phyloP scores from a whole-genome alignment of 306 rosid genomes.

The Clitoria ternatea region DNA sequence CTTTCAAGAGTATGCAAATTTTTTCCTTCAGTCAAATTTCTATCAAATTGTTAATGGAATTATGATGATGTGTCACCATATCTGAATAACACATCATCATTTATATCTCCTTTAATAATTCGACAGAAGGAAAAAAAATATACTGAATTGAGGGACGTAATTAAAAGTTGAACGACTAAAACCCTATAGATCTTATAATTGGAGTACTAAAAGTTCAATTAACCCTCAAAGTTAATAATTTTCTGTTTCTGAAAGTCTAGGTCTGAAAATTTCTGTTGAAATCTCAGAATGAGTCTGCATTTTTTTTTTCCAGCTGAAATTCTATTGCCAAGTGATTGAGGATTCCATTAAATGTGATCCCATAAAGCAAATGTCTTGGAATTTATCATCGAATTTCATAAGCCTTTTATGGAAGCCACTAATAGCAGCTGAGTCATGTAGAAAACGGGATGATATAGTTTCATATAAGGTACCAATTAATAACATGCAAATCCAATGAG shows the following conservation, averaged over 20 bases:
- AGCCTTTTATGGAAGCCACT: slow-evolving; percentile 40
- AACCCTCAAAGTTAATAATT: not conserved
- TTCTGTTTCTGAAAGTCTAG: not conserved
- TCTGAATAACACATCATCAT: no score
- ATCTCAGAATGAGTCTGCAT: slow-evolving; percentile 31
- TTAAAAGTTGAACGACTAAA: no score
- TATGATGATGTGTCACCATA: no score
- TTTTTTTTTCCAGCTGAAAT: slow-evolving; percentile 32
- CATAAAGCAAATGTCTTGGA: slow-evolving; percentile 37
- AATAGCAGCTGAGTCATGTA: slow-evolving; percentile 37
- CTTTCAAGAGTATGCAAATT: no score
- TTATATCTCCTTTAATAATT: no score
- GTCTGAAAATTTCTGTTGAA: slow-evolving; percentile 10
- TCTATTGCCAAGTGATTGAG: slow-evolving; percentile 42
- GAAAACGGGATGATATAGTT: slow-evolving; percentile 31
- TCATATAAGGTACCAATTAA: slow-evolving; percentile 25
- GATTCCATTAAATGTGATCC: slow-evolving; percentile 36
- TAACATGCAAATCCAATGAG: slow-evolving; percentile 8
- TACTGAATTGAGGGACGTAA: no score
- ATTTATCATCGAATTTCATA: slow-evolving; percentile 38
- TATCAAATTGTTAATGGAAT: no score
- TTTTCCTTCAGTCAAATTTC: no score
- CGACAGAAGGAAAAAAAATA: no score
- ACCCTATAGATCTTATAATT: no score
- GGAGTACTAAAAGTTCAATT: no score